These are phyloP conservation scores for Neofusicoccum sp. DNA, from an alignment of 2,329 filamentous ascomycete species.

Conservation along the genomic window DNA sequence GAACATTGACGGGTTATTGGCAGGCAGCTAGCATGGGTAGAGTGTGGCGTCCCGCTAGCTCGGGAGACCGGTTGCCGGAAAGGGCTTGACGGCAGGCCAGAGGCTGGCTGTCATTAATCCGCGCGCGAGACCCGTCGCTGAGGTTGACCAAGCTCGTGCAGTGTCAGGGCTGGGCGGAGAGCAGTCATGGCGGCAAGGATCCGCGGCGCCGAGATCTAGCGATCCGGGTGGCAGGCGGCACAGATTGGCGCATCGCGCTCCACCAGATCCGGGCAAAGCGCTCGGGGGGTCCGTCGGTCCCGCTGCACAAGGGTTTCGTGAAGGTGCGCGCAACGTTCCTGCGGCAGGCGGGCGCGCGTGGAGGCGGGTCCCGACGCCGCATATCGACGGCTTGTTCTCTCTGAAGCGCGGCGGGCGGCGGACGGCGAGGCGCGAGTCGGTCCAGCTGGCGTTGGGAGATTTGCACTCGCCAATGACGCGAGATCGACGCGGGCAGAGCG, in stretches of 20 bases:
- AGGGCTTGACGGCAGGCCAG: not conserved
- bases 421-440: not conserved
- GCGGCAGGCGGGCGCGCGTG: not conserved
- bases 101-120: not conserved
- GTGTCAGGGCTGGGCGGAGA: not conserved
- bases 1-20: conserved; percentile 6
- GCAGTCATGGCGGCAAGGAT: not conserved
- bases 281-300: not conserved
- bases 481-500: not conserved
- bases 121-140: not conserved
- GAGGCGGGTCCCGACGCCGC: not conserved
- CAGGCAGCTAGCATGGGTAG: not conserved
- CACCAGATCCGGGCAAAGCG: not conserved
- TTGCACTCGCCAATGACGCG: not conserved
- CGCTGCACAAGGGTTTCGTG: conserved; percentile 1
- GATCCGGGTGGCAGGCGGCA: not conserved
- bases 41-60: conserved; percentile 9
- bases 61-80: not conserved
- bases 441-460: not conserved
- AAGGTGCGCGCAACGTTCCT: not conserved
- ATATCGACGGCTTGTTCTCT: not conserved
- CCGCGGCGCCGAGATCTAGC: not conserved
- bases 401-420: not conserved
- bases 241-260: not conserved
- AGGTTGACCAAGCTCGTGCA: not conserved